These are phyloP conservation scores for Pascua guehoae DNA, from an alignment of 1,284 basidiomycete species.

Conservation along the genomic window DNA sequence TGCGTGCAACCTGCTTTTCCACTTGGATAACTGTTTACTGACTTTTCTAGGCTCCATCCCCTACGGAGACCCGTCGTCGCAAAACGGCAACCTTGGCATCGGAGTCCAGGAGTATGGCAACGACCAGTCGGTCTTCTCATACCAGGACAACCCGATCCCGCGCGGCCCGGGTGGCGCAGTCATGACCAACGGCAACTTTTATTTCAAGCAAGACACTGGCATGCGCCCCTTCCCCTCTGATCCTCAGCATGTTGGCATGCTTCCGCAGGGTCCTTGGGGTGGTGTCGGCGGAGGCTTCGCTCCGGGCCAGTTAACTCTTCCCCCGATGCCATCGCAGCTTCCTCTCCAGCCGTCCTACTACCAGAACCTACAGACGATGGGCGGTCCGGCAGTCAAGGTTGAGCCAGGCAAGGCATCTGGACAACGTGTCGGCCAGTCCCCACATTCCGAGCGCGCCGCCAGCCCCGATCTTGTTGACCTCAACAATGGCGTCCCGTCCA, in stretches of 20 bases:
- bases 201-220: slow-evolving; percentile 15
- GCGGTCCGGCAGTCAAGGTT: not conserved
- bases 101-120: slow-evolving; percentile 1
- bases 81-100: slow-evolving; percentile 8
- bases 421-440: slow-evolving; percentile 10
- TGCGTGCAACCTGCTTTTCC: not conserved
- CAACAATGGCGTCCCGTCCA: slow-evolving; percentile 24
- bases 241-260: slow-evolving; percentile 2
- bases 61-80: slow-evolving; percentile 6
- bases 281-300: slow-evolving; percentile 29
- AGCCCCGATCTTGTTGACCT: slow-evolving; percentile 30
- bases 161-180: slow-evolving; percentile 13
- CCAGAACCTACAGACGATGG: not conserved
- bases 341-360: slow-evolving; percentile 22
- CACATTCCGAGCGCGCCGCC: slow-evolving; percentile 9
- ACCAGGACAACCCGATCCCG: slow-evolving; percentile 15
- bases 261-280: slow-evolving; percentile 8
- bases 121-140: slow-evolving; percentile 15
- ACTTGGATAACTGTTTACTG: not conserved
- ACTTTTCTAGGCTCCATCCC: not conserved
- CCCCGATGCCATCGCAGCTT: slow-evolving; percentile 4
- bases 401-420: slow-evolving; percentile 1
- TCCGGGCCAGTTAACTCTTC: slow-evolving; percentile 28
- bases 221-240: slow-evolving; percentile 10
- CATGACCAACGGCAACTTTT: slow-evolving; percentile 14